phyloP scores from a whole-genome alignment of 371 early-diverging fungal species.

The Apophysomyces ossiformis region DNA sequence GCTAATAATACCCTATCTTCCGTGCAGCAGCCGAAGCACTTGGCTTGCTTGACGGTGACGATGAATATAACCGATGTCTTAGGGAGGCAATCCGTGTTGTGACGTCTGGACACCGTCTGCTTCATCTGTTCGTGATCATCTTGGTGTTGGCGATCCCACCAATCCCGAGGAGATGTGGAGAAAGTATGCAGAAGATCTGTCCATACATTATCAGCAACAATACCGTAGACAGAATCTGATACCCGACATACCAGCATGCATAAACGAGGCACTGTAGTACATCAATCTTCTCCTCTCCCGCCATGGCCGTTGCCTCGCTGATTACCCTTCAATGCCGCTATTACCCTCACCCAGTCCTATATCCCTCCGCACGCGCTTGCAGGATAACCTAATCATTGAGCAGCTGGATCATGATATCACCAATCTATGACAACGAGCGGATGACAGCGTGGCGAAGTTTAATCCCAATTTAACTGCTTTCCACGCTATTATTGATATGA shows the following conservation, averaged over 20 bases:
- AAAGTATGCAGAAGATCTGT: background rate
- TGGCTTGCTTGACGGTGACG: slow-evolving; percentile 3
- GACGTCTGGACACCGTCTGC: slow-evolving; percentile 5
- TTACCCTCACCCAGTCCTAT: background rate
- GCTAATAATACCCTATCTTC: background rate
- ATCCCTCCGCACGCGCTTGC: background rate
- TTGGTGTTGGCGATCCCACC: slow-evolving; percentile 1
- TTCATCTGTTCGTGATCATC: slow-evolving; percentile 6
- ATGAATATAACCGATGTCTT: slow-evolving; percentile 11
- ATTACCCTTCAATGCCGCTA: background rate
- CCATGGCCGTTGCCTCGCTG: background rate
- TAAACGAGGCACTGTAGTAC: background rate
- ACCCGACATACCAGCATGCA: slow-evolving; percentile 8
- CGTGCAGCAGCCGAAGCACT: background rate
- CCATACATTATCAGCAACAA: slow-evolving; percentile 10
- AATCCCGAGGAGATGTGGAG: slow-evolving; percentile 13
- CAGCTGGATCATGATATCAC: background rate
- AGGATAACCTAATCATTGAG: background rate
- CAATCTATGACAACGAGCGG: background rate
- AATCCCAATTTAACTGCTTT: no score
- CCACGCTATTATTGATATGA: no score
- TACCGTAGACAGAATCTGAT: background rate
- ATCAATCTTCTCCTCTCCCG: slow-evolving; percentile 1
- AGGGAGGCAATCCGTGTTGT: background rate
- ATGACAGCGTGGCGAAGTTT: background rate